These are phyloP conservation scores for Calamus simplicifolius DNA, from an alignment of 176 grass and related monocot species.

Conservation along the genomic window DNA sequence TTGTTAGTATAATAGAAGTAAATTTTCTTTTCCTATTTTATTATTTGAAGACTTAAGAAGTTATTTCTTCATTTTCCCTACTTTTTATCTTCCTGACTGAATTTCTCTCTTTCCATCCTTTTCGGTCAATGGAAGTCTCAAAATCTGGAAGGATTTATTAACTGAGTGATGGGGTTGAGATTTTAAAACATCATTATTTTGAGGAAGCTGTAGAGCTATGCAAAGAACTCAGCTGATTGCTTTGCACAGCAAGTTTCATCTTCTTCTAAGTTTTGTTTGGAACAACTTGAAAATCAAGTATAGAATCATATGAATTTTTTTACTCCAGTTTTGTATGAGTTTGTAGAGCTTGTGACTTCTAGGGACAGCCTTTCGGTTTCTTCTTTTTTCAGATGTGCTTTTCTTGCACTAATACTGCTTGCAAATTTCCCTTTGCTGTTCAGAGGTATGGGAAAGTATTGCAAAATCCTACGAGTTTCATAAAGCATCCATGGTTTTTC, in stretches of 20 bases:
- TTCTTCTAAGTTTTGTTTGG: conserved; percentile 4
- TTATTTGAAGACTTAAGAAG: too few relatives aligned
- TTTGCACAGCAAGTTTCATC: conserved; percentile 18
- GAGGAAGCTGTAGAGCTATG: too few relatives aligned
- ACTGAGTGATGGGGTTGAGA: too few relatives aligned
- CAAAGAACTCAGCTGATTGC: background rate
- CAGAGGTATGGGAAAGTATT: conserved; percentile 3
- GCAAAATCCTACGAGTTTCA: conserved; percentile 6
- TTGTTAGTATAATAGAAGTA: too few relatives aligned
- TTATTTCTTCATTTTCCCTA: too few relatives aligned
- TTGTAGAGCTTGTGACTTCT: background rate
- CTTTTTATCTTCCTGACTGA: too few relatives aligned
- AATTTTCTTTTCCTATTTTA: too few relatives aligned
- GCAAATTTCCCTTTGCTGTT: conserved; percentile 15
- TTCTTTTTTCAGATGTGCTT: conserved; percentile 44
- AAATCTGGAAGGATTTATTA: too few relatives aligned
- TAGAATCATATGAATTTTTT: conserved; percentile 15
- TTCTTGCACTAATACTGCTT: conserved; percentile 25
- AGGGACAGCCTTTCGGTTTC: conserved; percentile 24
- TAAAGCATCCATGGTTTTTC: background rate
- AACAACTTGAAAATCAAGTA: conserved; percentile 17
- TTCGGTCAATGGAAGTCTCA: too few relatives aligned
- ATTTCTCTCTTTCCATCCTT: too few relatives aligned
- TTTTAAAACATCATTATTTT: too few relatives aligned
- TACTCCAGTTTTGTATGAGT: background rate